Conservation (phyloP, 2,329 filamentous ascomycete species). For the Colletotrichum truncatum region DNA sequence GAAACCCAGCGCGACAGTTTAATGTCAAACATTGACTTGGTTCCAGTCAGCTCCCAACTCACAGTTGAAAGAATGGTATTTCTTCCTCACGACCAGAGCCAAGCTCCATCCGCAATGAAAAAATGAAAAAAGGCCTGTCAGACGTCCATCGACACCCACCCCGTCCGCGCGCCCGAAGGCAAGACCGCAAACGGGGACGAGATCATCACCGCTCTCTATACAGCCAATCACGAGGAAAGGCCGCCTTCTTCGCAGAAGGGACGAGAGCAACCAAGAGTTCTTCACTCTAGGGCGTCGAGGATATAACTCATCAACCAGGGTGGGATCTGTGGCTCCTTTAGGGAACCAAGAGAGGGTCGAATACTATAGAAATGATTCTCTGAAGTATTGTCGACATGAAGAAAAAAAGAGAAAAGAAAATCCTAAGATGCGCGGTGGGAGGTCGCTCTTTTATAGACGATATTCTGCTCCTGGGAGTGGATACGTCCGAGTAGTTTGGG, state of each 20-base stretch:
- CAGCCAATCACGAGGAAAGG: constrained; percentile 49
- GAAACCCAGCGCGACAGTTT: too few species aligned
- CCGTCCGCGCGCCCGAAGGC: constrained; percentile 79
- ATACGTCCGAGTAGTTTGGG: too few species aligned
- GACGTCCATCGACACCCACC: constrained; percentile 90
- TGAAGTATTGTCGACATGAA: constrained; percentile 28
- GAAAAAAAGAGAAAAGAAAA: constrained; percentile 3
- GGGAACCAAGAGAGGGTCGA: too few species aligned
- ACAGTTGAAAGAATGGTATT: too few species aligned
- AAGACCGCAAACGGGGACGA: constrained; percentile 75
- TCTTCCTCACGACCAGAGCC: constrained; percentile 62
- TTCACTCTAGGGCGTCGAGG: too few species aligned
- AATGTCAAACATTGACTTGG: too few species aligned
- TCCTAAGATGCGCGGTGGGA: not conserved
- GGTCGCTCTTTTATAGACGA: not conserved
- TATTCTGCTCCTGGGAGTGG: too few species aligned
- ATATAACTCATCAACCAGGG: too few species aligned
- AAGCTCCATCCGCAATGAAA: constrained; percentile 64
- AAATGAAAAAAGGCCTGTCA: constrained; percentile 75
- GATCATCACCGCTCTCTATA: too few species aligned
- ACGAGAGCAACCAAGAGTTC: constrained; percentile 67
- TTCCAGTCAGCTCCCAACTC: too few species aligned
- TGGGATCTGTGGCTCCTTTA: too few species aligned
- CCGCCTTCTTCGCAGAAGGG: constrained; percentile 71
- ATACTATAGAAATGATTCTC: too few species aligned